These are phyloP conservation scores for Dryas alaskensis DNA, from an alignment of 306 rosid genomes.

Conservation along the genomic window DNA sequence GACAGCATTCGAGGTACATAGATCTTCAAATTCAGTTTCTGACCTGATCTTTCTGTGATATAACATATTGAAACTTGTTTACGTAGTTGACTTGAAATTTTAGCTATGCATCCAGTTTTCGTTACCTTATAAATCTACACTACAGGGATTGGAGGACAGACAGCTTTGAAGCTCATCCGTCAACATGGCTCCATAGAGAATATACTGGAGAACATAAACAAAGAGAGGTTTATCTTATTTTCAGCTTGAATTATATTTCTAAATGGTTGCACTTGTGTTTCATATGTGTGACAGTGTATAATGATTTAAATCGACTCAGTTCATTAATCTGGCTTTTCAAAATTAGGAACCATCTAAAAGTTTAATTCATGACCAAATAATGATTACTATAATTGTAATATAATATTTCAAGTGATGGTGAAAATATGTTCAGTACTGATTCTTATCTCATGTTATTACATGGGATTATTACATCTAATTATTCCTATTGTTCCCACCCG, in stretches of 20 bases:
- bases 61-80: background rate
- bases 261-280: background rate
- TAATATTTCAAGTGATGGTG: background rate
- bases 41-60: background rate
- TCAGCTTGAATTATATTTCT: background rate
- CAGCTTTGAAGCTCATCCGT: slow-evolving; percentile 91
- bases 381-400: background rate
- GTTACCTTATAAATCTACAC: slow-evolving; percentile 24
- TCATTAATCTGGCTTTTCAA: background rate
- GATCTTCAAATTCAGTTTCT: slow-evolving; percentile 4
- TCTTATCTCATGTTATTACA: background rate
- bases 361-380: background rate
- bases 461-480: background rate
- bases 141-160: slow-evolving; percentile 92
- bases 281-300: background rate
- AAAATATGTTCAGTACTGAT: background rate
- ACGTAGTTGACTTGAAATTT: slow-evolving; percentile 10
- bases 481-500: background rate
- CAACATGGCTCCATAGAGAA: slow-evolving; percentile 90
- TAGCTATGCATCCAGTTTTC: slow-evolving; percentile 19
- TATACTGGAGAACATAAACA: slow-evolving; percentile 77
- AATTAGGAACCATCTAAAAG: background rate
- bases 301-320: background rate
- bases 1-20: slow-evolving; percentile 84
- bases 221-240: slow-evolving; percentile 64